phyloP scores from a whole-genome alignment of 2,329 filamentous ascomycete genomes.

The Sporothrix phasma region DNA sequence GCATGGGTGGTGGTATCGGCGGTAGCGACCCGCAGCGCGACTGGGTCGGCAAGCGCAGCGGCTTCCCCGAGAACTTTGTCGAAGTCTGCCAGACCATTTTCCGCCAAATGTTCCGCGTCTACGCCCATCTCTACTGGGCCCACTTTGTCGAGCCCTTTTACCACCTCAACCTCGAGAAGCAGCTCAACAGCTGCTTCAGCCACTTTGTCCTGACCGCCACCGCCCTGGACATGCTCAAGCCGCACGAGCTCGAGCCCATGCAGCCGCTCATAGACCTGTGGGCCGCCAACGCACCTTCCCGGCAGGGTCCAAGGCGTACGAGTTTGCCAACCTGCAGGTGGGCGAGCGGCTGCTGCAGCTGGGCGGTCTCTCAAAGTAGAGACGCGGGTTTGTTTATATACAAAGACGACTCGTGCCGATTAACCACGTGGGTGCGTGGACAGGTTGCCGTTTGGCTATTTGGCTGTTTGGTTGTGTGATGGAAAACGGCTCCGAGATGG shows the following conservation, averaged over 20 bases:
- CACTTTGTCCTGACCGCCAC: constrained; percentile 76
- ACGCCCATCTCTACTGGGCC: constrained; percentile 94
- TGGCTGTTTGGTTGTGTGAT: too few relatives aligned
- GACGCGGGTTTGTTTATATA: too few relatives aligned
- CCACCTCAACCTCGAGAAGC: constrained; percentile 69
- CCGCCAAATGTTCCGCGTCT: constrained; percentile 97
- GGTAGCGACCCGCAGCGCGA: constrained; percentile 27
- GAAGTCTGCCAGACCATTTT: constrained; percentile 89
- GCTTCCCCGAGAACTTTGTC: constrained; percentile 84
- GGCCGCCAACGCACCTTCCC: constrained; percentile 80
- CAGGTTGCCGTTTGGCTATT: too few relatives aligned
- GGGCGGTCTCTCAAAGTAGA: constrained; percentile 1
- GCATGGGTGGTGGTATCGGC: too few relatives aligned
- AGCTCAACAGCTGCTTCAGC: constrained; percentile 79
- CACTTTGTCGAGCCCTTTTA: constrained; percentile 82
- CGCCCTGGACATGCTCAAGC: constrained; percentile 72
- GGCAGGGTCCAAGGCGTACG: constrained; percentile 58
- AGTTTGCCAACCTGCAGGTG: constrained; percentile 51
- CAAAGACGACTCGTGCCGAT: not conserved
- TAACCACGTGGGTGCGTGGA: not conserved
- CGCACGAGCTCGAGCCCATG: constrained; percentile 91
- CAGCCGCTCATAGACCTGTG: constrained; percentile 87
- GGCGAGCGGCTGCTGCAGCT: constrained; percentile 48
- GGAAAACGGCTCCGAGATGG: not conserved
- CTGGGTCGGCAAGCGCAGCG: constrained; percentile 80